Conservation (phyloP, 202 grass and related monocot species). For the Setaria italica region DNA sequence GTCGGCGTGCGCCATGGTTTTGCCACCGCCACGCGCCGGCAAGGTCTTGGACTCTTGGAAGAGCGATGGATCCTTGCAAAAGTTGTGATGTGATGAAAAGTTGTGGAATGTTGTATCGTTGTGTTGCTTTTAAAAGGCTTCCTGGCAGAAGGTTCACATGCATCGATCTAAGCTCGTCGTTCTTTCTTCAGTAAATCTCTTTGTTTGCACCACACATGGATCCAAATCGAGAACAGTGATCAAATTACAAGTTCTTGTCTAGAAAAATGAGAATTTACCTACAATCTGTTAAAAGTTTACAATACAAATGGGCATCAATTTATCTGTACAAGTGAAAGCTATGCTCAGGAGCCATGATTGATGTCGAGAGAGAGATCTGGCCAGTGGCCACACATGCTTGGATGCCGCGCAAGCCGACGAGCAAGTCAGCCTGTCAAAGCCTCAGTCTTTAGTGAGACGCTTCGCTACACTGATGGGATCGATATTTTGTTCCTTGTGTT, state of each 20-base stretch:
- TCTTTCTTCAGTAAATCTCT: too few relatives aligned
- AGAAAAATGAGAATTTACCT: background rate
- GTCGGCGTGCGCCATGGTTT: slow-evolving; percentile 2
- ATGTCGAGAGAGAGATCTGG: background rate
- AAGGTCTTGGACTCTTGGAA: background rate
- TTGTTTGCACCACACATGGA: too few relatives aligned
- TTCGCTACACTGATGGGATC: background rate
- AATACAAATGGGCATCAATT: too few relatives aligned
- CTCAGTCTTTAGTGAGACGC: background rate
- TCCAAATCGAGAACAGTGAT: too few relatives aligned
- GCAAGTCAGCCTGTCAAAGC: background rate
- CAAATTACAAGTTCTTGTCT: too few relatives aligned
- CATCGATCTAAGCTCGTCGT: background rate
- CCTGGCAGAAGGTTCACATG: background rate
- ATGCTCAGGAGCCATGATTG: background rate
- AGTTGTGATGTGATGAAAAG: background rate
- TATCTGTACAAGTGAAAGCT: too few relatives aligned
- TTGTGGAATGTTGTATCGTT: too few relatives aligned
- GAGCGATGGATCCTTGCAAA: background rate
- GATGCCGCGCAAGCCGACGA: background rate
- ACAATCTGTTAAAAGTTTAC: too few relatives aligned
- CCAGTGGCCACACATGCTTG: background rate
- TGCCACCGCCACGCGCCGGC: too few relatives aligned
- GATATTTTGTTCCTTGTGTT: background rate
- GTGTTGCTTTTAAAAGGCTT: background rate